phyloP scores from a whole-genome alignment of 2,329 filamentous ascomycete species.

The Exophiala alcalophila region DNA sequence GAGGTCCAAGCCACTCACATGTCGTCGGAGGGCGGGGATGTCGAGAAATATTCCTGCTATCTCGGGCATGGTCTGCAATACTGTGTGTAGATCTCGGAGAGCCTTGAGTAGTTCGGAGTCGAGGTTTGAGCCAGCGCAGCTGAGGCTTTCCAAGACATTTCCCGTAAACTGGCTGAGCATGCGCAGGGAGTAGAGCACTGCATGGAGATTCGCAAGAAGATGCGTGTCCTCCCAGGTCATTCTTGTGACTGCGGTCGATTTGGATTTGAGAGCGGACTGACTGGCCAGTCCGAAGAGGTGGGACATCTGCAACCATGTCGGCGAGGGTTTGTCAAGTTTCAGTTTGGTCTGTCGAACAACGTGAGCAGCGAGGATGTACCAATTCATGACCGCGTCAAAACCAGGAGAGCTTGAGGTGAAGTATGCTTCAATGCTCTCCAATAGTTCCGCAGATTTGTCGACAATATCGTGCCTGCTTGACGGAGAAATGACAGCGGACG shows the following conservation, averaged over 20 bases:
- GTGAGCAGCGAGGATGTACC: constrained; percentile 19
- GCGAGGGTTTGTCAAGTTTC: constrained; percentile 5
- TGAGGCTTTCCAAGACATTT: neutral
- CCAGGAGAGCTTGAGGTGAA: too few species aligned
- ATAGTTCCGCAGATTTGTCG: constrained; percentile 1
- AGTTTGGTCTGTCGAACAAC: constrained; percentile 16
- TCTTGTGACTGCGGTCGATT: neutral
- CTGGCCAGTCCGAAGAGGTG: constrained; percentile 13
- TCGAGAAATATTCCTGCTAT: constrained; percentile 25
- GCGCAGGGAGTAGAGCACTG: constrained; percentile 60
- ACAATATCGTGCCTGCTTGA: neutral
- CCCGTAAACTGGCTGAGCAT: constrained; percentile 51
- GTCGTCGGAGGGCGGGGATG: constrained; percentile 10
- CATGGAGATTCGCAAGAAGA: constrained; percentile 59
- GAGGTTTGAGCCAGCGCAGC: neutral
- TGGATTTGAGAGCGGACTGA: neutral
- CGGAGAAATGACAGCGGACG: constrained; percentile 25
- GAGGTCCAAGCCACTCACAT: constrained; percentile 1
- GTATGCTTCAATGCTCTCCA: constrained; percentile 1
- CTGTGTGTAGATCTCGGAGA: constrained; percentile 1
- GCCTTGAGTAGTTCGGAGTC: neutral
- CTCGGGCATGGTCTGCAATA: constrained; percentile 15
- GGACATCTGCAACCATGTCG: neutral
- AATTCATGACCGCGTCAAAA: too few species aligned
- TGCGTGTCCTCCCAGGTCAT: constrained; percentile 60